Evolutionary conservation across 2,329 filamentous ascomycete genomes (phyloP).

Genomic region (Microdochium nivale): DNA sequence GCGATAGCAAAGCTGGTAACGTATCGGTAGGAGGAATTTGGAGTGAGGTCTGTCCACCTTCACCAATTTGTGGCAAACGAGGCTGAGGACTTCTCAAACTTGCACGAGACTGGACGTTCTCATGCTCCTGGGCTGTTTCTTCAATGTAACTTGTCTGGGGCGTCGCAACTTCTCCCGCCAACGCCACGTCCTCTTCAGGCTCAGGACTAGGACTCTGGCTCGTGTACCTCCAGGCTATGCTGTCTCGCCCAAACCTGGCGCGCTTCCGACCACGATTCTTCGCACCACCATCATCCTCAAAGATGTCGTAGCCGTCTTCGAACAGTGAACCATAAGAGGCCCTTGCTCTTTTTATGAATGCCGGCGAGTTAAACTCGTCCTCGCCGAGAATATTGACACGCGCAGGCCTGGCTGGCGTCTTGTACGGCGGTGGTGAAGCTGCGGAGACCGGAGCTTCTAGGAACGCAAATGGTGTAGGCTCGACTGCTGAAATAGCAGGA

Average conservation of each 20-base stretch:
- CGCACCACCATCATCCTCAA: conserved; percentile 59
- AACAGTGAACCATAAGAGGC: conserved; percentile 61
- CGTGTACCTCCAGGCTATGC: conserved; percentile 64
- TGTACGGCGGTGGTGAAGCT: conserved; percentile 1
- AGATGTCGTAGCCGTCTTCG: conserved; percentile 55
- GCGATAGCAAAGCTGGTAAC: no score
- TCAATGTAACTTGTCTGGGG: neutral
- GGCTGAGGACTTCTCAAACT: no score
- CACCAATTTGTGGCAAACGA: no score
- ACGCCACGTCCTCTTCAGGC: conserved; percentile 3
- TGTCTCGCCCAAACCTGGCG: conserved; percentile 58
- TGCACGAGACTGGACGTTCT: neutral
- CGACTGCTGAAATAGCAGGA: conserved; percentile 4
- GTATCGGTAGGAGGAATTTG: no score
- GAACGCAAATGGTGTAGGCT: conserved; percentile 8
- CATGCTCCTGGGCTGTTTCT: neutral
- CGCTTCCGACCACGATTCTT: conserved; percentile 58
- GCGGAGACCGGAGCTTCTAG: neutral
- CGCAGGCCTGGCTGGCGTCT: conserved; percentile 21
- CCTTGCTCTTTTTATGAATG: conserved; percentile 65
- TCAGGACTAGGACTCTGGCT: conserved; percentile 60
- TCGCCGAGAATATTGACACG: conserved; percentile 26
- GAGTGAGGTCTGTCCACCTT: no score
- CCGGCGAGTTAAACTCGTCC: conserved; percentile 65
- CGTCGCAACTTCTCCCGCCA: neutral